These are phyloP conservation scores for Talaromyces sp. DNA, from an alignment of 2,329 filamentous ascomycete genomes.

Conservation along the genomic window DNA sequence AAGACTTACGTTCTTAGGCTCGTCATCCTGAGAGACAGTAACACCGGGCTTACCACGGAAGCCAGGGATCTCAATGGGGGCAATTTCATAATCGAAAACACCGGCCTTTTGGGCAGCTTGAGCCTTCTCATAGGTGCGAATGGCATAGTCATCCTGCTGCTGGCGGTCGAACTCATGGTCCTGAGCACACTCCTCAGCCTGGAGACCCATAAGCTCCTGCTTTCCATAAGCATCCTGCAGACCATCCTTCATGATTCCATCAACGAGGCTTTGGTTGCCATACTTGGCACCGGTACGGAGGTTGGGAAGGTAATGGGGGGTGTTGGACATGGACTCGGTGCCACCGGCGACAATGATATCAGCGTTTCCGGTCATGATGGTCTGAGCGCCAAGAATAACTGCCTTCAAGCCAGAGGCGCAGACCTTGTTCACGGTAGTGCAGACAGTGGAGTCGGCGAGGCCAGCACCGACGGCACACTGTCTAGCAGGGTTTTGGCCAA, in stretches of 20 bases:
- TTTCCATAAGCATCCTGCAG: slow-evolving; percentile 88
- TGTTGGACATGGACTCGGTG: slow-evolving; percentile 98
- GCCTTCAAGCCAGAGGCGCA: slow-evolving; percentile 95
- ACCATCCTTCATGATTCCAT: slow-evolving; percentile 92
- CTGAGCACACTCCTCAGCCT: slow-evolving; percentile 85
- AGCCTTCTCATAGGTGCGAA: slow-evolving; percentile 91
- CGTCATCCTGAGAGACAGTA: slow-evolving; percentile 82
- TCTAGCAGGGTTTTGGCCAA: slow-evolving; percentile 94
- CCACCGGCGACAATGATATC: slow-evolving; percentile 92
- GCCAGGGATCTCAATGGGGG: slow-evolving; percentile 82
- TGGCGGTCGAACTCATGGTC: slow-evolving; percentile 82
- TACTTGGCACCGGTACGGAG: slow-evolving; percentile 90
- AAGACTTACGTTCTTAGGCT: slow-evolving; percentile 78
- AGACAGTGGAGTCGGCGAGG: slow-evolving; percentile 75
- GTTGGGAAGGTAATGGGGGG: slow-evolving; percentile 90
- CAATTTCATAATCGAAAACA: slow-evolving; percentile 82
- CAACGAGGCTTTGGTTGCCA: slow-evolving; percentile 83
- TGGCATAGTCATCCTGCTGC: slow-evolving; percentile 93
- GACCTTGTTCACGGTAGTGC: slow-evolving; percentile 98
- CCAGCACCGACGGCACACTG: slow-evolving; percentile 91
- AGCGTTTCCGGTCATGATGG: slow-evolving; percentile 95
- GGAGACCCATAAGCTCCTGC: slow-evolving; percentile 94
- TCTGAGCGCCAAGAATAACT: slow-evolving; percentile 91
- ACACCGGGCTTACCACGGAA: slow-evolving; percentile 87
- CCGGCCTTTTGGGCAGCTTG: slow-evolving; percentile 81